Conservation (phyloP, 1,284 basidiomycete species). For the Violaceomyces palustris region DNA sequence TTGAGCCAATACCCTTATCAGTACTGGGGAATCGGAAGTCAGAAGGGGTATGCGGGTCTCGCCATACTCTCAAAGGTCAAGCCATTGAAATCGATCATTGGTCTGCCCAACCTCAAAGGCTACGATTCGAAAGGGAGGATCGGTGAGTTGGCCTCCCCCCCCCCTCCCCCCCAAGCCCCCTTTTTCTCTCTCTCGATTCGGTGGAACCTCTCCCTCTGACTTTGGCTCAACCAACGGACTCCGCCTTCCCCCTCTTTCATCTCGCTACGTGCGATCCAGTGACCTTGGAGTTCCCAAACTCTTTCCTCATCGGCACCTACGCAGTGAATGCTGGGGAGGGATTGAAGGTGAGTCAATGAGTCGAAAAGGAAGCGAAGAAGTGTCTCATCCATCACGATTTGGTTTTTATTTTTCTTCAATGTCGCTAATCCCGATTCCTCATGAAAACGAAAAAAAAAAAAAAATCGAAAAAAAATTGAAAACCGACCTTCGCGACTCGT, state of each 20-base stretch:
- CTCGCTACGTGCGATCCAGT: conserved; percentile 58
- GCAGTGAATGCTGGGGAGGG: conserved; percentile 78
- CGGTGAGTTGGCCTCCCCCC: conserved; percentile 5
- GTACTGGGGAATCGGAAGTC: conserved; percentile 49
- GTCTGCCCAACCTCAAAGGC: conserved; percentile 58
- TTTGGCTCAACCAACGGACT: neutral
- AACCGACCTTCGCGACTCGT: neutral
- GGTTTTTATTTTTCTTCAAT: neutral
- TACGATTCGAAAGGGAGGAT: conserved; percentile 38
- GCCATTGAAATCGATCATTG: conserved; percentile 60
- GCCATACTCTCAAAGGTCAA: conserved; percentile 74
- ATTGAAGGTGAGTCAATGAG: conserved; percentile 62
- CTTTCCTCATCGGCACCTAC: conserved; percentile 74
- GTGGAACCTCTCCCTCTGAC: too few species aligned
- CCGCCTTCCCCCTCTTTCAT: neutral
- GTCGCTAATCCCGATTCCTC: neutral
- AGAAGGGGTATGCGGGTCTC: conserved; percentile 62
- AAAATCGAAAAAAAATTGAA: too few species aligned
- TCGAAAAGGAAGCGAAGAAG: conserved; percentile 19
- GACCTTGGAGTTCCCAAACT: conserved; percentile 70
- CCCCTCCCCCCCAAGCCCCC: neutral
- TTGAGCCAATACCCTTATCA: conserved; percentile 42
- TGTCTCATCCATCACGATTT: conserved; percentile 3
- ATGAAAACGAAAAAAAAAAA: neutral
- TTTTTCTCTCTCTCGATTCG: too few species aligned